These are phyloP conservation scores for Hysterium pulicare DNA, from an alignment of 2,329 filamentous ascomycete species.

Conservation along the genomic window DNA sequence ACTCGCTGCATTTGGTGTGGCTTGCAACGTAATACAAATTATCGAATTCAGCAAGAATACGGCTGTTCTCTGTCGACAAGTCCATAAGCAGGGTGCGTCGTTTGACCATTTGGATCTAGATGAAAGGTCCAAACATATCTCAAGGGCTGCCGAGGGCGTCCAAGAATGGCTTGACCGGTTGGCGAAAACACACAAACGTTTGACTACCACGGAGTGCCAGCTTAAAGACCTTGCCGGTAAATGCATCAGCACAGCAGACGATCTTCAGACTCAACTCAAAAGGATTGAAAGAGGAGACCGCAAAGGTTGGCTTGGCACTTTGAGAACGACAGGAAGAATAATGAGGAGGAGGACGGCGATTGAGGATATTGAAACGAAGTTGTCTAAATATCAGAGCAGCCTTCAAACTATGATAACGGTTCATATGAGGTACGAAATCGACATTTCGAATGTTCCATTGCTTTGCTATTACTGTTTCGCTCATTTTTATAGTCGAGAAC, in stretches of 20 bases:
- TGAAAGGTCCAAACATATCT: neutral
- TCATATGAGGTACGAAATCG: neutral
- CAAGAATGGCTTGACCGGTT: neutral
- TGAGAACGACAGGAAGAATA: neutral
- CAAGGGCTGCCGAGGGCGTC: neutral
- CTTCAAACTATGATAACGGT: neutral
- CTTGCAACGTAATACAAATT: slow-evolving; percentile 2
- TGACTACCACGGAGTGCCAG: neutral
- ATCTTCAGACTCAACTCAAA: neutral
- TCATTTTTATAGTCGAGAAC: neutral
- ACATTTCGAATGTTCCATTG: neutral
- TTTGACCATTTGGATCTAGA: neutral
- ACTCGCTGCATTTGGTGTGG: neutral
- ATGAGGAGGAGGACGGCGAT: neutral
- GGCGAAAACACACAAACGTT: too few relatives aligned
- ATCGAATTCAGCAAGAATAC: slow-evolving; percentile 1
- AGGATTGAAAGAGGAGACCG: neutral
- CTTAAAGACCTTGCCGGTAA: neutral
- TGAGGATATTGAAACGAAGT: neutral
- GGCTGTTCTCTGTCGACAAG: neutral
- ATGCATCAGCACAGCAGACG: neutral
- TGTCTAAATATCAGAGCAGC: neutral
- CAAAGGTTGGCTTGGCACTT: neutral
- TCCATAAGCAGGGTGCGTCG: neutral
- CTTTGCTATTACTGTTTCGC: neutral